Evolutionary conservation across 164 flowering plant genomes (phyloP), one percentile per base, ranked within the genome.

Genomic region (Chimonanthus salicifolius): DNA sequence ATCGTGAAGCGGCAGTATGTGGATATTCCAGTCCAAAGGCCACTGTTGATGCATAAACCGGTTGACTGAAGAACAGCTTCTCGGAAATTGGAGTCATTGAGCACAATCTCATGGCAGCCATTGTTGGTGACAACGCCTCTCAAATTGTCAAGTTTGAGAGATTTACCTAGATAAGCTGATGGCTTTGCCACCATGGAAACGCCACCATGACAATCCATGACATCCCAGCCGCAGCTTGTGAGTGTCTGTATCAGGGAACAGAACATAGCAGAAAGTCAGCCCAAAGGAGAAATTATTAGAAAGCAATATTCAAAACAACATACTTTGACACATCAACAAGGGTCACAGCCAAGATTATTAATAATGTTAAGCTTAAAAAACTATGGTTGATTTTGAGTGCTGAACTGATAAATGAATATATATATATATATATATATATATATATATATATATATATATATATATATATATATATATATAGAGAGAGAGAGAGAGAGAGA

Each of bases 151-250:
- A 87, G 71, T 79, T 78, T 86, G n/a, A 90, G 66, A 3, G 73
- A 76, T 80, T 87, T 92, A 71, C 88, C 87, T 13, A 88, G 79
- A 71, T 86, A 86, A 15, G 90, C 84, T 67, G 89, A 81, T 51
- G 99, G 98, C 80, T 88, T 93, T 70, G 99, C 99, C 65, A 93
- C 86, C 87, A 93, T 78, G 0, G 99, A 95, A 33, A 89, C 79
- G 58, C 98, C 99, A 47, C 85, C 90, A 49, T 73, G 43, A 75
- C 92, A 76, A 58, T 83, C 84, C 6, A 93, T 58, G 72, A 88
- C 94, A 6, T 92, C 90, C 99, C 99, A 95, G 44, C 99, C 98
- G 78, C 87, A 81, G 9, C 67, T 85, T 80, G 84, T 85, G 18
- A 95, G 89, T 8, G 90, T 81, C 99, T 95, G 78, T 72, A 48